A percentile compares a stretch with the other conserved stretches of the same genome.
These are phyloP conservation scores for Caryopteris hybrid DNA, from an alignment of 305 asterid species.

Conservation along the genomic window DNA sequence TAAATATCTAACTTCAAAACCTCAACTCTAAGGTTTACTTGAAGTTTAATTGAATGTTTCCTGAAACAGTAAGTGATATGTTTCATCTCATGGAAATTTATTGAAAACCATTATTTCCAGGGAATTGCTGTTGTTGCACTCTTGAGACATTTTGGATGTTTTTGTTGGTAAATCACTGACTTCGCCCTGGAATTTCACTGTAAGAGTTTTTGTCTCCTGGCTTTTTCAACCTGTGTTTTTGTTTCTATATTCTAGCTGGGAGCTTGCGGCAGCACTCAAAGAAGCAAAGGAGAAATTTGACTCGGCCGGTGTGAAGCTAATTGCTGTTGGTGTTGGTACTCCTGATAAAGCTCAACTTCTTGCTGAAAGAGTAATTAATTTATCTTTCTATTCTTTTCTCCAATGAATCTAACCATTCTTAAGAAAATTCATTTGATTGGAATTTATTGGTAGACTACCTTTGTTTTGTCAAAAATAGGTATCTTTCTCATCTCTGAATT, in stretches of 20 bases:
- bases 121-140: conserved; percentile 88
- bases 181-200: background rate
- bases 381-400: background rate
- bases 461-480: background rate
- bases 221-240: conserved; percentile 10
- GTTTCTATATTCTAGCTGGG: conserved; percentile 56
- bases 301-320: conserved; percentile 71
- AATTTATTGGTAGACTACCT: background rate
- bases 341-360: conserved; percentile 78
- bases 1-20: background rate
- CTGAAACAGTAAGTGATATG: background rate
- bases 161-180: conserved; percentile 65
- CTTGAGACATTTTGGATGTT: conserved; percentile 86
- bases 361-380: conserved; percentile 59
- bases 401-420: background rate
- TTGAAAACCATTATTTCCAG: conserved; percentile 26
- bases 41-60: background rate
- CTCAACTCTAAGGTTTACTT: background rate
- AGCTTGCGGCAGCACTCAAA: conserved; percentile 65
- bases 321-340: conserved; percentile 87
- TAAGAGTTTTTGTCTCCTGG: background rate
- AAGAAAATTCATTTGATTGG: background rate
- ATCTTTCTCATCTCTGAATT: no score
- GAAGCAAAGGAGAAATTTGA: conserved; percentile 69
- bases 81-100: background rate